Percentiles rank a stretch among this genome's conserved stretches.
Conservation (phyloP, 257 asterid species). For the Parsonsia alboflavescens region DNA sequence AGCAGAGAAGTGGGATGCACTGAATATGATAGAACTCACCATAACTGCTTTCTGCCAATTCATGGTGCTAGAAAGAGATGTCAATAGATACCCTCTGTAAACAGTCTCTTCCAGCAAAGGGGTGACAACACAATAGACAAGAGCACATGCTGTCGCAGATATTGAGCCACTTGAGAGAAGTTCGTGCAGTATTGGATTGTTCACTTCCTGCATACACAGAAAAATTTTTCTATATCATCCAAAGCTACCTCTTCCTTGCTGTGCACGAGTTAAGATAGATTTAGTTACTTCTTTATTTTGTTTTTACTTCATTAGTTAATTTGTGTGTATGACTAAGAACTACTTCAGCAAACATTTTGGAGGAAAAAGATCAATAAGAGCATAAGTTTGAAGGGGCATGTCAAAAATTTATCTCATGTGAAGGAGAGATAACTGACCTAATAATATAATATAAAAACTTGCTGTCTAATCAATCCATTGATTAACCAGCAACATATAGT, state of each 20-base stretch:
- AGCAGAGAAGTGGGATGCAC: constrained; percentile 70
- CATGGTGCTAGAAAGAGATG: constrained; percentile 61
- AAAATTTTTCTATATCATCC: not conserved
- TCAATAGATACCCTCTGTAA: constrained; percentile 69
- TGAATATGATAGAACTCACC: constrained; percentile 61
- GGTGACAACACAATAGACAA: constrained; percentile 56
- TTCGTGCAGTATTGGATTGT: constrained; percentile 52
- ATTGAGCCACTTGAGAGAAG: constrained; percentile 51
- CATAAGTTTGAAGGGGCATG: not conserved
- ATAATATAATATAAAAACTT: not conserved
- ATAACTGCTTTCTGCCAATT: constrained; percentile 67
- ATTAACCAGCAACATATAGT: not conserved
- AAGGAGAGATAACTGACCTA: not conserved
- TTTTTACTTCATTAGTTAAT: not conserved
- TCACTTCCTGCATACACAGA: constrained; percentile 44
- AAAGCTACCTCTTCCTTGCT: not conserved
- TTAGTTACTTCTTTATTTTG: not conserved
- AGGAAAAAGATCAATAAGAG: not conserved
- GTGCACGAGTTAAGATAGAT: not conserved
- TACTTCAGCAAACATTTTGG: not conserved
- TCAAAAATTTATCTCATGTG: too few species aligned
- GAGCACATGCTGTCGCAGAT: constrained; percentile 42
- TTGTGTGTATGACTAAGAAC: not conserved
- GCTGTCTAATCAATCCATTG: not conserved
- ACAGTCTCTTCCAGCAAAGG: constrained; percentile 86